Conservation (phyloP, 768 basidiomycete species). For the Leccinellum albellum region DNA sequence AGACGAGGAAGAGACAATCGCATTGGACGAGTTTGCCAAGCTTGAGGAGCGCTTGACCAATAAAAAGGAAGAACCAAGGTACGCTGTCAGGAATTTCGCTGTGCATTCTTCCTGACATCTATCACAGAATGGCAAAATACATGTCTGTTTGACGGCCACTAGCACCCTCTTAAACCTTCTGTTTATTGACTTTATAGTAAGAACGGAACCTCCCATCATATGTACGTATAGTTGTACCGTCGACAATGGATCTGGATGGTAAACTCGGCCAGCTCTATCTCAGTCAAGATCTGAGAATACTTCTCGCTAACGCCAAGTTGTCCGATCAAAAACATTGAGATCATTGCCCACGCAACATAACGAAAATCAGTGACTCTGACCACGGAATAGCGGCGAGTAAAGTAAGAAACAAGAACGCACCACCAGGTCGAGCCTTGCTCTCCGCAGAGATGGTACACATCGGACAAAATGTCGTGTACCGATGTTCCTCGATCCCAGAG, state of each 20-base stretch:
- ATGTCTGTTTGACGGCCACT: constrained; percentile 59
- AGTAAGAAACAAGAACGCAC: constrained; percentile 21
- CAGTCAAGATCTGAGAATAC: constrained; percentile 39
- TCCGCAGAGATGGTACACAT: constrained; percentile 39
- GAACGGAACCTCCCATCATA: not conserved
- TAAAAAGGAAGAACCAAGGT: constrained; percentile 44
- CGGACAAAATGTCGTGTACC: constrained; percentile 62
- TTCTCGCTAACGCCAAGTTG: constrained; percentile 43
- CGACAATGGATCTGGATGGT: constrained; percentile 48
- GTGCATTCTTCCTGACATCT: constrained; percentile 1
- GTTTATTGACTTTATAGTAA: not conserved
- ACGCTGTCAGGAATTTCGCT: constrained; percentile 28
- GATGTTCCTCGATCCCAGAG: constrained; percentile 47
- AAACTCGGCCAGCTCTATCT: constrained; percentile 44
- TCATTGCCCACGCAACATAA: constrained; percentile 24
- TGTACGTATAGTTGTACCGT: constrained; percentile 35
- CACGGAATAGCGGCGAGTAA: not conserved
- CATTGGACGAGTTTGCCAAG: constrained; percentile 85
- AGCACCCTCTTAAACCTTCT: not conserved
- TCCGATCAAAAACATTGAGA: constrained; percentile 40
- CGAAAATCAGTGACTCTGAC: not conserved
- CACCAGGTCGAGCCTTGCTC: constrained; percentile 24
- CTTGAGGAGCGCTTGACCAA: constrained; percentile 65
- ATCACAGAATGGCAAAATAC: constrained; percentile 69
- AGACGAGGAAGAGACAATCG: constrained; percentile 85